Conservation (phyloP, 1,139 yeast species). For the Arxiozyma bovina region DNA sequence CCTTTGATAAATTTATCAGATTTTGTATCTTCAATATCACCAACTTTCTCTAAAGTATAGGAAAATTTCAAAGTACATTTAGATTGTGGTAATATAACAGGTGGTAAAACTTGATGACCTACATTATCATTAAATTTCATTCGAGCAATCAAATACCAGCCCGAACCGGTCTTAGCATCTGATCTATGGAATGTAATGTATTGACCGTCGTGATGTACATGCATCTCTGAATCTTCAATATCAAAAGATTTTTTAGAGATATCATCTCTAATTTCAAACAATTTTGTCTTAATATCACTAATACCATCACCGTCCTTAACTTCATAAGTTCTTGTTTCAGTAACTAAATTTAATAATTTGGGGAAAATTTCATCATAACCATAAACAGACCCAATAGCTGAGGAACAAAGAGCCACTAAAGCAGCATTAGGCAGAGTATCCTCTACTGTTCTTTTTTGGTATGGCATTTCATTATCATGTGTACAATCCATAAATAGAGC, state of each 20-base stretch:
- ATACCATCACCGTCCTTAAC: conserved; percentile 55
- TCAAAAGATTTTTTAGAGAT: conserved; percentile 64
- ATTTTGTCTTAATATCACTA: conserved; percentile 53
- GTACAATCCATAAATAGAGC: conserved; percentile 97
- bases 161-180: conserved; percentile 75
- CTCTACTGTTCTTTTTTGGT: conserved; percentile 82
- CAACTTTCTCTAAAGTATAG: conserved; percentile 45
- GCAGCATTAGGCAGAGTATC: conserved; percentile 95
- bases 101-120: conserved; percentile 47
- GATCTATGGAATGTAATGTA: conserved; percentile 84
- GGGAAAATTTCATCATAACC: conserved; percentile 95
- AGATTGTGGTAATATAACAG: conserved; percentile 59
- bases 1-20: conserved; percentile 36
- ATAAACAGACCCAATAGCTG: conserved; percentile 89
- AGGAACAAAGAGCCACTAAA: conserved; percentile 81
- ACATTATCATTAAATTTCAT: conserved; percentile 52
- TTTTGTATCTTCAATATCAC: conserved; percentile 40
- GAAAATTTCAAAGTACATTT: conserved; percentile 53
- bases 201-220: conserved; percentile 89
- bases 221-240: conserved; percentile 76
- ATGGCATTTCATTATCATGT: conserved; percentile 88
- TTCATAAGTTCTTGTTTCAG: conserved; percentile 60
- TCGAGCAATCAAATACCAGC: conserved; percentile 83
- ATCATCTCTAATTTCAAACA: conserved; percentile 49
- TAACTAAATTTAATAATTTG: conserved; percentile 67